Conservation (phyloP, 2,329 filamentous ascomycete species). For the Apiospora pterosperma region DNA sequence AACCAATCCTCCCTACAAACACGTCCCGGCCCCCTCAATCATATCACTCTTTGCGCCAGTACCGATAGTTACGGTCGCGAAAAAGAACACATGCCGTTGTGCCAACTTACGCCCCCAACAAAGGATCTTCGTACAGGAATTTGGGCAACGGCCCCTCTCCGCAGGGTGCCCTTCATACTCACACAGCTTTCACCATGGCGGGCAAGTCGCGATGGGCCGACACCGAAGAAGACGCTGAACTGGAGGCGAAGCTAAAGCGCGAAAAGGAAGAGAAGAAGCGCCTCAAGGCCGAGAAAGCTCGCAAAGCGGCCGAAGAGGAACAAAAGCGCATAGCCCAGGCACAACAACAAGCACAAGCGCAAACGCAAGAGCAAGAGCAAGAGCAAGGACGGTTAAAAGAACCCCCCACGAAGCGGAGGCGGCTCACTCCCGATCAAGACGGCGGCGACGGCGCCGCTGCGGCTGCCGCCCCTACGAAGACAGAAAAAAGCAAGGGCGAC, state of each 20-base stretch:
- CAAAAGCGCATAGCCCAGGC: conserved; percentile 14
- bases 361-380: conserved; percentile 22
- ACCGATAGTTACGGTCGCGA: no score
- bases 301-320: conserved; percentile 55
- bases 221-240: conserved; percentile 74
- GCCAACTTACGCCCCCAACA: neutral
- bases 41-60: neutral
- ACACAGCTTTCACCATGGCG: conserved; percentile 43
- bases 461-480: neutral
- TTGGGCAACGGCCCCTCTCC: neutral
- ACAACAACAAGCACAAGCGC: conserved; percentile 31
- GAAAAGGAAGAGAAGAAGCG: conserved; percentile 91
- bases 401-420: conserved; percentile 61
- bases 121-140: neutral
- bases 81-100: neutral
- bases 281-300: conserved; percentile 77
- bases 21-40: neutral
- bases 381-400: conserved; percentile 30
- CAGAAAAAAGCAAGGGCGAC: conserved; percentile 16
- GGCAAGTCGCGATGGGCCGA: conserved; percentile 79
- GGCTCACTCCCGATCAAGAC: conserved; percentile 45
- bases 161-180: neutral
- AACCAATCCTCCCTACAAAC: neutral
- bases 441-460: conserved; percentile 16
- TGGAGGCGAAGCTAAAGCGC: conserved; percentile 67